These are phyloP conservation scores for Entophlyctis luteolus DNA, from an alignment of 192 early-diverging fungal genomes.

Conservation along the genomic window DNA sequence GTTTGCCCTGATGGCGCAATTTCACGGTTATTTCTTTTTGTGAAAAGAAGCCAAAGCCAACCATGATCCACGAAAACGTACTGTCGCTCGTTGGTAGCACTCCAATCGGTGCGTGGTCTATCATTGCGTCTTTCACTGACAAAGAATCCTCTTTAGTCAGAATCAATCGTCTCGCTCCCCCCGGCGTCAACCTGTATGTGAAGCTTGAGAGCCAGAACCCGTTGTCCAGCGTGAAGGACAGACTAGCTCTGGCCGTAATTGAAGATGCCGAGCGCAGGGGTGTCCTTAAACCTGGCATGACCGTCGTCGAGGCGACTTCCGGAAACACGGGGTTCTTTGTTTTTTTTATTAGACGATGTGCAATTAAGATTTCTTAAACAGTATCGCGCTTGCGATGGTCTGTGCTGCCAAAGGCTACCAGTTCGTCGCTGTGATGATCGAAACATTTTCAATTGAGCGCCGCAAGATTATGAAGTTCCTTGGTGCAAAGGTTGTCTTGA, in stretches of 20 bases:
- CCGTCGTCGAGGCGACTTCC: slow-evolving; percentile 65
- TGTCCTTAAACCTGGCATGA: slow-evolving; percentile 78
- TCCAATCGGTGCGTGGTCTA: neutral
- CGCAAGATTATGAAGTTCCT: slow-evolving; percentile 45
- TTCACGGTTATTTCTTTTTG: neutral
- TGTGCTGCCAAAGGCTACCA: slow-evolving; percentile 43
- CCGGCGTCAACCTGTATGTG: slow-evolving; percentile 78
- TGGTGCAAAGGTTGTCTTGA: slow-evolving; percentile 41
- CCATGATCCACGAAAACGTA: neutral
- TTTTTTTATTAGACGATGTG: neutral
- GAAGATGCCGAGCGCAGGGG: slow-evolving; percentile 89
- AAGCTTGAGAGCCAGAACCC: slow-evolving; percentile 99
- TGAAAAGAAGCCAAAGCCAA: neutral
- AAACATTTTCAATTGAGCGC: slow-evolving; percentile 42
- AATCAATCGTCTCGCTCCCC: slow-evolving; percentile 34
- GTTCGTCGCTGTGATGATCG: slow-evolving; percentile 41
- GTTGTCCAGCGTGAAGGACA: slow-evolving; percentile 94
- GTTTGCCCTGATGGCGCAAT: neutral
- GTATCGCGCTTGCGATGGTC: slow-evolving; percentile 44
- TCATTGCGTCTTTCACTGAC: neutral
- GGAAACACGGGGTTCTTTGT: slow-evolving; percentile 74
- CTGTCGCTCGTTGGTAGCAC: slow-evolving; percentile 7
- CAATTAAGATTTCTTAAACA: neutral
- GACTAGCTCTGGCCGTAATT: slow-evolving; percentile 89
- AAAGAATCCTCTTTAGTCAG: slow-evolving; percentile 25